Conservation (phyloP, 192 early-diverging fungal species). For the Coemansia sp. region DNA sequence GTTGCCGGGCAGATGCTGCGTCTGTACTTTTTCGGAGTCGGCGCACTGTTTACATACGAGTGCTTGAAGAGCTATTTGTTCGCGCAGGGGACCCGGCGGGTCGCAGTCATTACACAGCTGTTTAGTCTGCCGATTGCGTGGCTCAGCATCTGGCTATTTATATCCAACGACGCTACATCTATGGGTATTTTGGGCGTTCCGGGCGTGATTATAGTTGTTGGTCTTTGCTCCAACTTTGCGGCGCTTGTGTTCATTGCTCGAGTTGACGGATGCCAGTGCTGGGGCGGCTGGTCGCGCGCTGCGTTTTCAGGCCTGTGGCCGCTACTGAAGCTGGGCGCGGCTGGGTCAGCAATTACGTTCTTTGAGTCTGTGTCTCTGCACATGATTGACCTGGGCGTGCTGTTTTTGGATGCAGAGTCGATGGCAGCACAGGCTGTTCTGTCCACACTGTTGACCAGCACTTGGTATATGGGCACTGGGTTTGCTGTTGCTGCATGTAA, state of each 20-base stretch:
- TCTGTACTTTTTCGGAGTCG: conserved; percentile 68
- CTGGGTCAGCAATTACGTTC: conserved; percentile 77
- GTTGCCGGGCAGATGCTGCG: conserved; percentile 65
- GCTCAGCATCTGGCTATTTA: conserved; percentile 74
- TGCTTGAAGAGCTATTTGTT: conserved; percentile 82
- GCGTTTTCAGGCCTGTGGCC: conserved; percentile 62
- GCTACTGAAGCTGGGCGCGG: conserved; percentile 70
- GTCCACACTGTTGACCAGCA: conserved; percentile 62
- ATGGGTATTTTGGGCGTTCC: conserved; percentile 76
- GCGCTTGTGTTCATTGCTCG: conserved; percentile 55
- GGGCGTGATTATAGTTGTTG: conserved; percentile 58
- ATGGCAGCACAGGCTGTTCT: conserved; percentile 85
- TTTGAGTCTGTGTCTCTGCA: conserved; percentile 81
- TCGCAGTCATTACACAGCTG: conserved; percentile 68
- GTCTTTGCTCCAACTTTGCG: conserved; percentile 56
- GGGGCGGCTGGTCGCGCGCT: conserved; percentile 83
- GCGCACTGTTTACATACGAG: conserved; percentile 73
- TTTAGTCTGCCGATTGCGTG: conserved; percentile 70
- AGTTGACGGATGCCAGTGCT: conserved; percentile 68
- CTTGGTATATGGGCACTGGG: conserved; percentile 69
- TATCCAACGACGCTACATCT: conserved; percentile 53
- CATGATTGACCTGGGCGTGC: conserved; percentile 68
- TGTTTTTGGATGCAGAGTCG: conserved; percentile 68
- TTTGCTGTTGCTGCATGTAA: conserved; percentile 78
- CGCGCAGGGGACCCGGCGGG: conserved; percentile 87